Evolutionary conservation across 306 rosid species (phyloP), one percentile per base, ranked within the genome.

Genomic region (Delonix regia): DNA sequence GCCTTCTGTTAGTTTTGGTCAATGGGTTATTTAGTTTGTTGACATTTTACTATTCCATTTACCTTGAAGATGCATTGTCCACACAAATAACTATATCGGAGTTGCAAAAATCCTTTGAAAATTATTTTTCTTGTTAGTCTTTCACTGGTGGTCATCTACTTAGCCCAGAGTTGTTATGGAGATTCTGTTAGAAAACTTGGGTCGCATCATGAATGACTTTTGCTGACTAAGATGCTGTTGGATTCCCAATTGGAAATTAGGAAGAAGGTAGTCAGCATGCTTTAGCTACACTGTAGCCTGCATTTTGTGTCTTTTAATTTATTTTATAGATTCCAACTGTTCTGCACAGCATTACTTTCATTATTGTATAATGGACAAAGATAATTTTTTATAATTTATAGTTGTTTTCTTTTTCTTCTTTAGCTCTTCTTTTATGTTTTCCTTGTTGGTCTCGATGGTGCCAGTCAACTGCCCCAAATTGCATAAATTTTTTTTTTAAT

Each of bases 21-120:
- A 51, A 12, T 15, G 44, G 69, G 47, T 12, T 49, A 56, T 69
- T 62, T 80, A 62, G 28, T 59, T 27, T 81, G 59, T 63, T 78
- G 72, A 36, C 71, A 70, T 53, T 57, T 39, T 60, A 84, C 60
- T 48, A 72, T 57, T 76, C 69, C 69, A 47, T 80, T 59, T 78
- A 73, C 47, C 53, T 15, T 62, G 67, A 73, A 62, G 30, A 34
- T 51, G 47, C 49, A 59, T 67, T 57, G 57, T 71, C 61, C 59
- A 38, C 39, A 3, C 67, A 48, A 48, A 65, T 30, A 22, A 67
- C 42, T 57, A 41, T 51, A 51, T 41, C 64, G 22, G 64, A 44
- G 16, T 7, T 19, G 38, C 56, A 42, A 77, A 76, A 80, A 48
- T n/a, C 24, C 16, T 15, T 77, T 6, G 41, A 48, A 44, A 36